Evolutionary conservation across 768 basidiomycete species (phyloP).

Genomic region (Tulasnella sp.): DNA sequence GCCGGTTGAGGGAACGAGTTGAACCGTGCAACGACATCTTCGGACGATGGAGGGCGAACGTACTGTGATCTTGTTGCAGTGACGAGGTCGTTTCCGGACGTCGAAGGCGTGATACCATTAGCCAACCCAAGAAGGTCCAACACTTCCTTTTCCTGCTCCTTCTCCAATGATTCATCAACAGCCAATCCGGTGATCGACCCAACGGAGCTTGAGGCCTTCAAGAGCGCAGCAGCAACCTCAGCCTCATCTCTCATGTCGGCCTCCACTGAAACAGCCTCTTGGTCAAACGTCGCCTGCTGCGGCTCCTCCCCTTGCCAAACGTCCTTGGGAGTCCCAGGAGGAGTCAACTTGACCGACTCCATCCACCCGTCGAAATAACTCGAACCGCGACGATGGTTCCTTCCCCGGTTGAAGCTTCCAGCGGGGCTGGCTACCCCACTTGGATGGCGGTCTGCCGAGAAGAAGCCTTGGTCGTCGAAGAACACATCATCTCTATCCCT

Average conservation of each 20-base stretch:
- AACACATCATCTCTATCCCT: neutral
- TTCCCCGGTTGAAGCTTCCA: neutral
- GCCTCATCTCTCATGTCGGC: neutral
- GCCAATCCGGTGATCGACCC: neutral
- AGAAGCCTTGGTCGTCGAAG: neutral
- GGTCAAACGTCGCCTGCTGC: neutral
- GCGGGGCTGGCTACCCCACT: neutral
- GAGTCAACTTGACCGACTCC: neutral
- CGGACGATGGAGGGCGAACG: neutral
- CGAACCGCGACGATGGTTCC: conserved; percentile 1
- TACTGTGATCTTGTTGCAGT: neutral
- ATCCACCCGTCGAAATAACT: conserved; percentile 14
- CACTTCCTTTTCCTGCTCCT: conserved; percentile 10
- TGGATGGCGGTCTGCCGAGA: neutral
- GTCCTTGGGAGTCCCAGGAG: neutral
- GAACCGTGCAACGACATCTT: neutral
- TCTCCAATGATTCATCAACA: neutral
- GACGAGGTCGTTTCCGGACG: neutral
- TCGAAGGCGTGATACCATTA: neutral
- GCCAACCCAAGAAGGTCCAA: neutral
- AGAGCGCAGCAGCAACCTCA: neutral
- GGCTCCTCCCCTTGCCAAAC: neutral
- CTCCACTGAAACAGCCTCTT: neutral
- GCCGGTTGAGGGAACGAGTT: conserved; percentile 3
- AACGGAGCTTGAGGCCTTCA: neutral